These are phyloP conservation scores for Aquilaria sinensis DNA, from an alignment of 345 rosid genomes.

Conservation along the genomic window DNA sequence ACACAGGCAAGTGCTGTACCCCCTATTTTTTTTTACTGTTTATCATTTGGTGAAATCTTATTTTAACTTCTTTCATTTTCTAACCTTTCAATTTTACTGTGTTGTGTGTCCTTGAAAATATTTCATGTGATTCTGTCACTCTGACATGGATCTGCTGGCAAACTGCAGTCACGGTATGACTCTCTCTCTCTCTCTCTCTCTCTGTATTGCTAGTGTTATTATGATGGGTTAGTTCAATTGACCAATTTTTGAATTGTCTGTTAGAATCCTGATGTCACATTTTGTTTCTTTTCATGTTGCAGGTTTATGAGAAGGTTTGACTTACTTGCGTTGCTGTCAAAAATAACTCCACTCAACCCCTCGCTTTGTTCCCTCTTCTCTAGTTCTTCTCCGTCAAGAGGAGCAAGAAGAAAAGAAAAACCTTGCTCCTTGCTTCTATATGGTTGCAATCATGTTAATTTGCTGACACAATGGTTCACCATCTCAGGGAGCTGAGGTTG, in stretches of 20 bases:
- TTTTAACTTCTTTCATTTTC: conserved; percentile 2
- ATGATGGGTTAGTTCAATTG: conserved; percentile 17
- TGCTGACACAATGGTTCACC: conserved; percentile 12
- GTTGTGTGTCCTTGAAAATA: conserved; percentile 15
- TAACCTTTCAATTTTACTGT: conserved; percentile 7
- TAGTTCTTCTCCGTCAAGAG: neutral
- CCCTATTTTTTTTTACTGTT: neutral
- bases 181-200: neutral
- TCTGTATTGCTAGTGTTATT: conserved; percentile 8
- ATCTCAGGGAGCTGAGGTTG: conserved; percentile 97
- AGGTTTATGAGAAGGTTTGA: conserved; percentile 97
- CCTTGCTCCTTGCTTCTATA: neutral
- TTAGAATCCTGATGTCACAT: neutral
- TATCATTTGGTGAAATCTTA: conserved; percentile 1
- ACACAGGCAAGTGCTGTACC: conserved; percentile 63
- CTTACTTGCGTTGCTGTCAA: conserved; percentile 28
- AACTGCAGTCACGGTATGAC: conserved; percentile 79
- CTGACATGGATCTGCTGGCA: conserved; percentile 21
- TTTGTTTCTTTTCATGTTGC: conserved; percentile 18
- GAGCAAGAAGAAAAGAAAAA: too few species aligned
- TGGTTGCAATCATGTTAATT: conserved; percentile 10
- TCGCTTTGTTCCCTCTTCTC: neutral
- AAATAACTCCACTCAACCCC: neutral
- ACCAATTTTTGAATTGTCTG: conserved; percentile 17
- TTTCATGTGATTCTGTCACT: conserved; percentile 28